These are phyloP conservation scores for Cystobasidium sp. DNA, from an alignment of 1,284 basidiomycete genomes.

Conservation along the genomic window DNA sequence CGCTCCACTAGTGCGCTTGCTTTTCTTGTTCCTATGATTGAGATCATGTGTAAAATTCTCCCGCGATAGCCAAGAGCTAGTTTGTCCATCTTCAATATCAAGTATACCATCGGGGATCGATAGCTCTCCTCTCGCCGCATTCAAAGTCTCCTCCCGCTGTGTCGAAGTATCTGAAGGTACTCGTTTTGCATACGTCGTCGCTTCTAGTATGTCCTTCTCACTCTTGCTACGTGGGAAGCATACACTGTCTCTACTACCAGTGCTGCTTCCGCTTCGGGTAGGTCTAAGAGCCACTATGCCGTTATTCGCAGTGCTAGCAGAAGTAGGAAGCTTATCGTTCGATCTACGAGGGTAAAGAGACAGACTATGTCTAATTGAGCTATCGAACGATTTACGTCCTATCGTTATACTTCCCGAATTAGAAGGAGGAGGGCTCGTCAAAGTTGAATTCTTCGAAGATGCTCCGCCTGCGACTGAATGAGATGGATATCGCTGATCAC, in stretches of 20 bases:
- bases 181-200: too few relatives aligned
- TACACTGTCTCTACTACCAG: too few relatives aligned
- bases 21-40: conserved; percentile 2
- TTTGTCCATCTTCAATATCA: neutral
- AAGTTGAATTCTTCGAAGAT: neutral
- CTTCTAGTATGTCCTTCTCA: too few relatives aligned
- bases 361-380: conserved; percentile 32
- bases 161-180: too few relatives aligned
- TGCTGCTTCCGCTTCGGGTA: too few relatives aligned
- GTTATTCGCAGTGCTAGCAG: conserved; percentile 1
- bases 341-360: conserved; percentile 28
- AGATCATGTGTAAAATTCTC: conserved; percentile 36
- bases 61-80: conserved; percentile 1
- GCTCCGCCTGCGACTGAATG: too few relatives aligned
- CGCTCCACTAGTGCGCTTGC: neutral
- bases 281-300: neutral
- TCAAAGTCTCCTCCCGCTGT: too few relatives aligned
- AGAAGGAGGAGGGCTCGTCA: neutral
- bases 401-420: neutral
- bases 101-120: neutral
- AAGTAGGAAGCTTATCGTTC: neutral
- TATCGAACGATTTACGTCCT: conserved; percentile 11
- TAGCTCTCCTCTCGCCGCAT: too few relatives aligned
- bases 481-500: too few relatives aligned
- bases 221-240: too few relatives aligned